These are phyloP conservation scores for Psilocybe mexicana DNA, from an alignment of 1,284 basidiomycete species.

Conservation along the genomic window DNA sequence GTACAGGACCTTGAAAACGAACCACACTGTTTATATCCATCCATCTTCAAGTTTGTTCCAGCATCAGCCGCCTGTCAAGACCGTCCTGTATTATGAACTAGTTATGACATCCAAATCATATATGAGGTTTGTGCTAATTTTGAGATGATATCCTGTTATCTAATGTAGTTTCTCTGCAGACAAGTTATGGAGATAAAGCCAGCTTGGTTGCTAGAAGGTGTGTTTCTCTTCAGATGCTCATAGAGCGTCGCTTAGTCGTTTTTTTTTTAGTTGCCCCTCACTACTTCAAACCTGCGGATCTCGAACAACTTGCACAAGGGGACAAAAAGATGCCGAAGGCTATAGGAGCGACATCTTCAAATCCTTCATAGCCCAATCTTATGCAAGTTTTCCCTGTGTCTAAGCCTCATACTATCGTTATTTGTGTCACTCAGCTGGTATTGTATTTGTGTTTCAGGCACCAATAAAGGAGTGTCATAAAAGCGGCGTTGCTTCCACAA, in stretches of 20 bases:
- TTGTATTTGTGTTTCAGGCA: not conserved
- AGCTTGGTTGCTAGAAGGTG: slow-evolving; percentile 89
- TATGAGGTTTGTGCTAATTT: slow-evolving; percentile 52
- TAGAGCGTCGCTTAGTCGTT: slow-evolving; percentile 1
- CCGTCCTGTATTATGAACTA: slow-evolving; percentile 93
- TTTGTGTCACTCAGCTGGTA: no score
- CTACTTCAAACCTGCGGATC: slow-evolving; percentile 88
- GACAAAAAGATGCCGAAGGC: slow-evolving; percentile 91
- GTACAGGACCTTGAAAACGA: slow-evolving; percentile 92
- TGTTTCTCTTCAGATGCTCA: slow-evolving; percentile 25
- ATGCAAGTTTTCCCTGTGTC: not conserved
- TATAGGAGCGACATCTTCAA: slow-evolving; percentile 28
- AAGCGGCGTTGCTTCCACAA: no score
- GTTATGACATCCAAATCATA: slow-evolving; percentile 89
- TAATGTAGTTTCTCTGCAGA: slow-evolving; percentile 43
- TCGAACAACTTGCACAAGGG: slow-evolving; percentile 80
- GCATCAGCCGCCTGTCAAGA: slow-evolving; percentile 89
- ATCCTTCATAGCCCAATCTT: slow-evolving; percentile 18
- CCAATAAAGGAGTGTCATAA: not conserved
- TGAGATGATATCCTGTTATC: not conserved
- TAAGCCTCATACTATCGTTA: not conserved
- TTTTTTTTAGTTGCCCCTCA: slow-evolving; percentile 78
- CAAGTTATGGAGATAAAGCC: slow-evolving; percentile 99
- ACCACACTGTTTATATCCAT: slow-evolving; percentile 95
- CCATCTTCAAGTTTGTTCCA: slow-evolving; percentile 96